These are phyloP conservation scores for Jatropha multifida DNA, from an alignment of 441 rosid genomes.

Conservation along the genomic window DNA sequence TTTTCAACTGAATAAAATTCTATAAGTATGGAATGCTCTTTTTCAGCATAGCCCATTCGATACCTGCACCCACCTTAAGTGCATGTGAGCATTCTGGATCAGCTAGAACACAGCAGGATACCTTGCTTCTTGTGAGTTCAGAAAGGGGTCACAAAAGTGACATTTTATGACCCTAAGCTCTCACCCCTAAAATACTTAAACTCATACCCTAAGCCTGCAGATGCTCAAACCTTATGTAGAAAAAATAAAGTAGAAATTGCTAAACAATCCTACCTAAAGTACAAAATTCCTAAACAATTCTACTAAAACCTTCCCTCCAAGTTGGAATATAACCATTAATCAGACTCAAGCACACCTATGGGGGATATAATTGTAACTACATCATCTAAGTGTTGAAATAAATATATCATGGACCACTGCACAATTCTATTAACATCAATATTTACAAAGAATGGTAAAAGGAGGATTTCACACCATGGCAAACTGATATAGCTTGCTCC, in stretches of 20 bases:
- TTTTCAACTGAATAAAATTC: background rate
- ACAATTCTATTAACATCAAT: background rate
- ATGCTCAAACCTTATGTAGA: too few relatives aligned
- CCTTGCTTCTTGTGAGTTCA: slow-evolving; percentile 1
- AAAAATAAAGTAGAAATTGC: too few relatives aligned
- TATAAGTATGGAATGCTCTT: background rate
- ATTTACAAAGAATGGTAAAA: slow-evolving; percentile 6
- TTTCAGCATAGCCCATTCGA: background rate
- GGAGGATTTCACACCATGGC: slow-evolving; percentile 66
- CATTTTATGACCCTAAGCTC: background rate
- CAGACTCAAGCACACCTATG: too few relatives aligned
- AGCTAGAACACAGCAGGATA: background rate
- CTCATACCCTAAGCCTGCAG: too few relatives aligned
- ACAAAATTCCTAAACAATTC: too few relatives aligned
- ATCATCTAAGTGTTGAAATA: background rate
- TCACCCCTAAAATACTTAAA: too few relatives aligned
- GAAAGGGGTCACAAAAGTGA: background rate
- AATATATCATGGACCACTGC: background rate
- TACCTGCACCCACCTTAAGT: background rate
- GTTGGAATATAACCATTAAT: too few relatives aligned
- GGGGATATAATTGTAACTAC: too few relatives aligned
- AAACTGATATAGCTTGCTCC: slow-evolving; percentile 97
- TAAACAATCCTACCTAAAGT: too few relatives aligned
- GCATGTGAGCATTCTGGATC: background rate
- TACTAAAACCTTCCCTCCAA: too few relatives aligned